phyloP scores from a whole-genome alignment of 73 alveolate species.

The Symbiodinium natans region DNA sequence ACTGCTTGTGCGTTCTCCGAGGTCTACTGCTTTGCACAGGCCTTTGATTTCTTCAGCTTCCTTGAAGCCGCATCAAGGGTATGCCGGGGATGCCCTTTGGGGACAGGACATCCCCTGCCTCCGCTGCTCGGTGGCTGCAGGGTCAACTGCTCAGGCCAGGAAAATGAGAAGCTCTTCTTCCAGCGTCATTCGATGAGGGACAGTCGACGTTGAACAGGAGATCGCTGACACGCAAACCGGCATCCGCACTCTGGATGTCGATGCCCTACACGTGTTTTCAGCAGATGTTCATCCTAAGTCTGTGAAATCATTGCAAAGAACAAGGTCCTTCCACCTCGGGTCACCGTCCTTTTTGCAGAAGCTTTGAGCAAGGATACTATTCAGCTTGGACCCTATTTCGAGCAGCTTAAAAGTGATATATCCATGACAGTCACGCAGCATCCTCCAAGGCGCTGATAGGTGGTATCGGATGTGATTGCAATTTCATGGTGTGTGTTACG shows the following conservation, averaged over 20 bases:
- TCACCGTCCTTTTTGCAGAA: constrained; percentile 22
- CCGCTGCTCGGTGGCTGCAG: constrained; percentile 15
- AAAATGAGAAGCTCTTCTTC: no score
- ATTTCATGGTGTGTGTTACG: no score
- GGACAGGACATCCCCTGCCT: constrained; percentile 26
- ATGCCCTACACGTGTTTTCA: background rate
- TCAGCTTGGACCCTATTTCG: constrained; percentile 20
- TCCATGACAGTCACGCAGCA: no score
- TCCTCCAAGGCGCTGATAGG: no score
- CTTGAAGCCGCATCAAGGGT: background rate
- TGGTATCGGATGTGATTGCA: no score
- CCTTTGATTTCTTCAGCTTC: background rate
- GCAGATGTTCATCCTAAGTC: background rate
- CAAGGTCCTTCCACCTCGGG: constrained; percentile 55
- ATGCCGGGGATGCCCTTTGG: background rate
- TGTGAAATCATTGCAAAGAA: background rate
- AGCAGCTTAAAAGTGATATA: no score
- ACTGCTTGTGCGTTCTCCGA: background rate
- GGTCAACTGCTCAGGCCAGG: constrained; percentile 21
- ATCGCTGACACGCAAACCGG: background rate
- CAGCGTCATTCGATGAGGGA: no score
- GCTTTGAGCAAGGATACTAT: constrained; percentile 17
- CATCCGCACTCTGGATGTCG: constrained; percentile 35
- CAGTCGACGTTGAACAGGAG: background rate
- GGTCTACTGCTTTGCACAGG: constrained; percentile 62